Base-by-base conservation (phyloP, 805 yeast species). In the Komagataella ulmi region DNA sequence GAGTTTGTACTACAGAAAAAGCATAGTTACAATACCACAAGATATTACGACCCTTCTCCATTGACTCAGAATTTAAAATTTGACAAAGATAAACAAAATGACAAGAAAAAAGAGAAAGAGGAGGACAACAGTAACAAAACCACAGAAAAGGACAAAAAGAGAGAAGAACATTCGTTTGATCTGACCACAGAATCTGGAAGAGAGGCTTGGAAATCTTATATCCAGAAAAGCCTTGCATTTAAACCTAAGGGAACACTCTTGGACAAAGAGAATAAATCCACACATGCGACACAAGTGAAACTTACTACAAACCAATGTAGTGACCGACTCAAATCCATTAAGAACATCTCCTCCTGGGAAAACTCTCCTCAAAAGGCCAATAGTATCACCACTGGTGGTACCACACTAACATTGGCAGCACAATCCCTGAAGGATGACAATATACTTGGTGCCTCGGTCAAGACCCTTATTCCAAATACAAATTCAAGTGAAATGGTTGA, bases 131-230 rank as follows among this genome's bases (percentile, higher is more conserved):
- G 40, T 5, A 50, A 19, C 1, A 50, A 19, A 21, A 17, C 23
- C 43, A 24, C 7, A 17, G 30, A 18, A 24, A 24, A 23, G 17
- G 36, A n/a, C 14, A 17, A 24, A 40, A 56, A 58, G 45, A 52
- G 53, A 7, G 62, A 60, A 8, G 51, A 50, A 18, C 51, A 51
- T 17, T 50, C 55, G 2, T 68, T 68, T 55, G 65, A 68, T 52
- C 56, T 67, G 7, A 54, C 66, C 7, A 61, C 67, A 1, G 52
- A 59, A 47, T 61, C 57, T 36, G 72, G 71, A 7, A 50, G 64
- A 21, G 55, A 54, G 7, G 51, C 56, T 46, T 61, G 67, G 65
- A 60, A 60, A 47, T 49, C 53, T 3, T 61, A 57, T 54, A 57
- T 61, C 18, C 57, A 55, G 48, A 53, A 53, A 18, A 54, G 54